These are phyloP conservation scores for Cucurbita ficifolia DNA, from an alignment of 306 rosid species.

Conservation along the genomic window DNA sequence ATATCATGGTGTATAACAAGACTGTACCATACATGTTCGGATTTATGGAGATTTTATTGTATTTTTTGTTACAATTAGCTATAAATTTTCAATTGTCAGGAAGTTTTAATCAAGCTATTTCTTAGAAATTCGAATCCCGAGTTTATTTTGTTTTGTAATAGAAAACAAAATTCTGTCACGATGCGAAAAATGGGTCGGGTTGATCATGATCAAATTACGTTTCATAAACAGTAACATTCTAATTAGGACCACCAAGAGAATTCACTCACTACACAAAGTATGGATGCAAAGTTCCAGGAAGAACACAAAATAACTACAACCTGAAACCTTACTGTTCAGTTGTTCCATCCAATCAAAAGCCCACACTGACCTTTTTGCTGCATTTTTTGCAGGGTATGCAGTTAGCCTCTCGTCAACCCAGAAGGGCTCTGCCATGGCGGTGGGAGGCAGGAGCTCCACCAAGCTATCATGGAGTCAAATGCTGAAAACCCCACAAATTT, in stretches of 20 bases:
- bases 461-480: not conserved
- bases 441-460: not conserved
- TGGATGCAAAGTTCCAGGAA: not conserved
- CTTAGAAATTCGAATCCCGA: no score
- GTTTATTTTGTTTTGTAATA: no score
- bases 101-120: no score
- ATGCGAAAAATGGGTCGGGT: not conserved
- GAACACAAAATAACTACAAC: not conserved
- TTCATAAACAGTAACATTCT: not conserved
- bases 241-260: not conserved
- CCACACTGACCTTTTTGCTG: not conserved
- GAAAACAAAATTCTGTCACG: no score
- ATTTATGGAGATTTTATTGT: no score
- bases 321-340: not conserved
- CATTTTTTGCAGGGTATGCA: not conserved
- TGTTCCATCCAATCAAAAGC: not conserved
- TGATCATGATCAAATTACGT: not conserved
- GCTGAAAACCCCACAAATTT: not conserved
- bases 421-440: not conserved
- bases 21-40: no score
- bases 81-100: no score
- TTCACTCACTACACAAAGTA: not conserved
- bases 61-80: no score
- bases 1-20: no score
- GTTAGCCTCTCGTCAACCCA: no score